These are phyloP conservation scores for Paraglomus brasilianum DNA, from an alignment of 192 early-diverging fungal species.

Conservation along the genomic window DNA sequence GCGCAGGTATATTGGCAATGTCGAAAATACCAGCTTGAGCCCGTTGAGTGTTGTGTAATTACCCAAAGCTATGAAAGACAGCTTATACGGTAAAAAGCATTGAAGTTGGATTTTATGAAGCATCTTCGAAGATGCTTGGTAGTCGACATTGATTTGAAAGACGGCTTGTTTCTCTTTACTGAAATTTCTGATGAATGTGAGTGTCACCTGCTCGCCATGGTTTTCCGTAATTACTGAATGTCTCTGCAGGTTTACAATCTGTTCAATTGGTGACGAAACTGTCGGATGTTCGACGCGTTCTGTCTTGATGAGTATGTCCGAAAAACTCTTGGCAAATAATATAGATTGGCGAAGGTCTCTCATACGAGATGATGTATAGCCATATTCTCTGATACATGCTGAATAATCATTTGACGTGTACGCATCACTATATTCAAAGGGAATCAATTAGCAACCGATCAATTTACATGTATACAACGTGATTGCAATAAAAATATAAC, in stretches of 20 bases:
- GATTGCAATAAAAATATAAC: slow-evolving; percentile 10
- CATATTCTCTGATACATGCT: slow-evolving; percentile 71
- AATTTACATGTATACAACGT: not conserved
- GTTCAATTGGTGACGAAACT: slow-evolving; percentile 36
- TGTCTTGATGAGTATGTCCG: slow-evolving; percentile 49
- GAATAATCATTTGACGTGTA: slow-evolving; percentile 79
- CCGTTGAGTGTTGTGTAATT: slow-evolving; percentile 54
- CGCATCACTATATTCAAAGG: slow-evolving; percentile 52
- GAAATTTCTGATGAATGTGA: slow-evolving; percentile 73
- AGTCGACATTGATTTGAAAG: slow-evolving; percentile 42
- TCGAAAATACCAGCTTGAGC: slow-evolving; percentile 54
- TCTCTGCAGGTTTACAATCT: slow-evolving; percentile 51
- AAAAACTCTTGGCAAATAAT: slow-evolving; percentile 61
- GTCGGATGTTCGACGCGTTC: slow-evolving; percentile 40
- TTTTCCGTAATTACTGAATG: slow-evolving; percentile 19
- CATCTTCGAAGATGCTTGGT: not conserved
- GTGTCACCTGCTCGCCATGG: slow-evolving; percentile 34
- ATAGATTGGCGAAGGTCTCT: slow-evolving; percentile 58
- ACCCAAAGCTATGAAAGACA: slow-evolving; percentile 62
- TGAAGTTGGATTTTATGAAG: slow-evolving; percentile 34
- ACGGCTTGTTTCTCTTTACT: slow-evolving; percentile 36
- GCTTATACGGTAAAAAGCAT: slow-evolving; percentile 54
- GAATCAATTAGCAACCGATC: not conserved
- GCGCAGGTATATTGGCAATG: slow-evolving; percentile 56
- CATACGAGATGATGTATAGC: slow-evolving; percentile 60